Conservation (phyloP, 2,329 filamentous ascomycete genomes). For the Monosporascus cannonballus region DNA sequence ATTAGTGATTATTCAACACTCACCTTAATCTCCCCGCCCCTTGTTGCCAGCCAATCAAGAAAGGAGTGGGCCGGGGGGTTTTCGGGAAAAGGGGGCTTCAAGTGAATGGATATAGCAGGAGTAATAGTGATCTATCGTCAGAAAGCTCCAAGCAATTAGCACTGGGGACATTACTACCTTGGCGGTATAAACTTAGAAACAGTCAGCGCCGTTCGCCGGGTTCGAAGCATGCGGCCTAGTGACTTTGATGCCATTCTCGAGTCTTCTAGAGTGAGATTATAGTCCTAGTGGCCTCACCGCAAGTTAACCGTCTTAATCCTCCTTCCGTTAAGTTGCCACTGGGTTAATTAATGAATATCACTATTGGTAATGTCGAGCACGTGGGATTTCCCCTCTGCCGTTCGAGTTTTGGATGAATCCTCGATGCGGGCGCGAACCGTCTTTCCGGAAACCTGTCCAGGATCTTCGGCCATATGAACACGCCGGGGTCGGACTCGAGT, state of each 20-base stretch:
- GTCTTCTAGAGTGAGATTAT: slow-evolving; percentile 33
- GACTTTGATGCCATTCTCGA: slow-evolving; percentile 40
- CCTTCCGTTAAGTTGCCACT: slow-evolving; percentile 37
- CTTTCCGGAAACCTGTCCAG: background rate
- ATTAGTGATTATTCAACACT: no score
- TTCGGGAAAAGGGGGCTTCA: no score
- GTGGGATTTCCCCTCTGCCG: background rate
- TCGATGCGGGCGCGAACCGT: background rate
- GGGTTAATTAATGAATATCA: slow-evolving; percentile 32
- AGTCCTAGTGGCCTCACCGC: slow-evolving; percentile 39
- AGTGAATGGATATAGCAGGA: no score
- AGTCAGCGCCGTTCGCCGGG: slow-evolving; percentile 1
- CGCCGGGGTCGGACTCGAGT: slow-evolving; percentile 23
- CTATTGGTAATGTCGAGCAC: slow-evolving; percentile 21
- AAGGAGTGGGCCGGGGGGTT: no score
- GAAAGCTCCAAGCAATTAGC: no score
- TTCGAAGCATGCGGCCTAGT: slow-evolving; percentile 38
- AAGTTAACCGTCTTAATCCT: slow-evolving; percentile 40
- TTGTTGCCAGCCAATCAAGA: no score
- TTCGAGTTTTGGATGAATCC: no score
- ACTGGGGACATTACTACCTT: no score
- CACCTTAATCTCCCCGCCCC: no score
- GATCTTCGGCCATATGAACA: background rate
- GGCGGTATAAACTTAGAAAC: no score
- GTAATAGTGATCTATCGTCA: no score